These are phyloP conservation scores for Diaporthe velutina DNA, from an alignment of 2,329 filamentous ascomycete species.

Conservation along the genomic window DNA sequence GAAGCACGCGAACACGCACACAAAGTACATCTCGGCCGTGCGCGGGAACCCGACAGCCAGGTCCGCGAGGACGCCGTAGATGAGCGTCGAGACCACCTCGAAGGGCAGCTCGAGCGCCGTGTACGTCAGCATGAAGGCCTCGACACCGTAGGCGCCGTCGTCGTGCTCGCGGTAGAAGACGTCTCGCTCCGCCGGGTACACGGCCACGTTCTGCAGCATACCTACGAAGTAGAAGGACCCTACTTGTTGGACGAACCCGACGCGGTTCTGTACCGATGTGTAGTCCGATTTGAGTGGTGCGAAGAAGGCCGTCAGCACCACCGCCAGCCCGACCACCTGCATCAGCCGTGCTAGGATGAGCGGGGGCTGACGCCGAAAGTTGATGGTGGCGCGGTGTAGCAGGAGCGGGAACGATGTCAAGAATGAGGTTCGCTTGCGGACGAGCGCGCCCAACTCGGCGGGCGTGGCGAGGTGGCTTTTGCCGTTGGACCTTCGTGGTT, in stretches of 20 bases:
- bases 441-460: slow-evolving; percentile 78
- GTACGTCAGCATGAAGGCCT: slow-evolving; percentile 79
- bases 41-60: slow-evolving; percentile 76
- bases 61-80: slow-evolving; percentile 75
- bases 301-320: slow-evolving; percentile 78
- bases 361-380: slow-evolving; percentile 75
- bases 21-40: slow-evolving; percentile 75
- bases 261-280: slow-evolving; percentile 77
- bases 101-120: slow-evolving; percentile 79
- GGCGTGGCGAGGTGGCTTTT: slow-evolving; percentile 67
- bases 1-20: slow-evolving; percentile 77
- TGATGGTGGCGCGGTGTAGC: slow-evolving; percentile 75
- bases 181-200: slow-evolving; percentile 79
- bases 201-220: slow-evolving; percentile 83
- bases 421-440: slow-evolving; percentile 73
- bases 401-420: slow-evolving; percentile 75
- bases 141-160: slow-evolving; percentile 78
- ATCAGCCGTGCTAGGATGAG: slow-evolving; percentile 74
- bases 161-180: slow-evolving; percentile 84
- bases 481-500: slow-evolving; percentile 42
- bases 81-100: slow-evolving; percentile 73
- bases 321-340: slow-evolving; percentile 74
- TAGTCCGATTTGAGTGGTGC: slow-evolving; percentile 78
- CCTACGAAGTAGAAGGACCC: slow-evolving; percentile 80
- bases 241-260: slow-evolving; percentile 81